These are phyloP conservation scores for Asterophora lycoperdoides DNA, from an alignment of 768 basidiomycete species.

Conservation along the genomic window DNA sequence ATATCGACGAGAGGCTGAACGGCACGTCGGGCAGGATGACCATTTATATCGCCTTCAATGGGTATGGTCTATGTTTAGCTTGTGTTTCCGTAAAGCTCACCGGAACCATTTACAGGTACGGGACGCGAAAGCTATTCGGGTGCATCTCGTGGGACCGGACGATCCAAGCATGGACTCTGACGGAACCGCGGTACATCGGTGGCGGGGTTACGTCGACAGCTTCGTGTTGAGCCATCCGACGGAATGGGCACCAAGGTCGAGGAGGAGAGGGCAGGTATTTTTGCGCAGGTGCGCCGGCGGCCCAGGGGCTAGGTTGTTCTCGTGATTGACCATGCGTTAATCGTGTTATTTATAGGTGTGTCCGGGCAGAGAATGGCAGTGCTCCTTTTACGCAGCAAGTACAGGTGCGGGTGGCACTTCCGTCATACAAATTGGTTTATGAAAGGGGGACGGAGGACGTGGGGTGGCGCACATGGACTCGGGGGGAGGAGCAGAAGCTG, in stretches of 20 bases:
- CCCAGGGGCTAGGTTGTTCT: constrained; percentile 10
- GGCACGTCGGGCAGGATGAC: constrained; percentile 68
- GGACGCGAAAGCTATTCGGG: constrained; percentile 49
- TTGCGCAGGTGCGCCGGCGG: constrained; percentile 47
- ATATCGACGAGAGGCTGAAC: constrained; percentile 78
- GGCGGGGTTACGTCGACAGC: constrained; percentile 72
- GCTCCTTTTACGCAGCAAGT: constrained; percentile 35
- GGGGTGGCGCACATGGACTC: constrained; percentile 36
- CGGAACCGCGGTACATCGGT: constrained; percentile 47
- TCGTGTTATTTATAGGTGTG: constrained; percentile 48
- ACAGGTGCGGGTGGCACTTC: constrained; percentile 51
- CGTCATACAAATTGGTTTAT: constrained; percentile 67
- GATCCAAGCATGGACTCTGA: constrained; percentile 65
- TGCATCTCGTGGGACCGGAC: constrained; percentile 55
- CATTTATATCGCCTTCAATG: constrained; percentile 77
- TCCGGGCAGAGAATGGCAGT: constrained; percentile 40
- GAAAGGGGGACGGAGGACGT: constrained; percentile 62
- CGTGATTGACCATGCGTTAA: constrained; percentile 24
- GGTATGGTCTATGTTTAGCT: constrained; percentile 44
- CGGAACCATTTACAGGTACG: constrained; percentile 41
- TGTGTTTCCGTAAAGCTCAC: constrained; percentile 6
- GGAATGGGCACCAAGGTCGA: constrained; percentile 57
- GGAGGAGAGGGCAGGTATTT: constrained; percentile 41
- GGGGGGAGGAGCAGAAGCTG: constrained; percentile 29
- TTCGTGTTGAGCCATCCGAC: constrained; percentile 69